Conservation (phyloP, 176 grass and related monocot species). For the Ampelocalamus luodianensis region DNA sequence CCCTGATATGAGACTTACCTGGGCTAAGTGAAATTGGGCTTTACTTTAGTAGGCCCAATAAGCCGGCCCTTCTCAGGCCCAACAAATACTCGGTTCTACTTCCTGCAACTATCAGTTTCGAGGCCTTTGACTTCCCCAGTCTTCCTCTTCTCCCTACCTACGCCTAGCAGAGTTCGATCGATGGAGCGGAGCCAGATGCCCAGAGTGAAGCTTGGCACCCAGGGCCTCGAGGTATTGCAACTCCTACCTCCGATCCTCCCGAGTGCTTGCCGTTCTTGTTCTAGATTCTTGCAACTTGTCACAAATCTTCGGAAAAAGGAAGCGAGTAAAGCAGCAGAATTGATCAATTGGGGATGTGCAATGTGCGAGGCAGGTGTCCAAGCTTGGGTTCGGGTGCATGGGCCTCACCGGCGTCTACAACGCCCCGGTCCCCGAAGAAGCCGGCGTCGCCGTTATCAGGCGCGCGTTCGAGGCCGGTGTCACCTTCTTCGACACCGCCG, state of each 20-base stretch:
- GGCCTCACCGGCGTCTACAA: slow-evolving; percentile 75
- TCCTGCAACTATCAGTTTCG: too few relatives aligned
- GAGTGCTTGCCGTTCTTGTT: not conserved
- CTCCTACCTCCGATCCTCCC: not conserved
- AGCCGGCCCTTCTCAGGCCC: too few relatives aligned
- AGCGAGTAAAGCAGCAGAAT: not conserved
- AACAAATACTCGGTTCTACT: not conserved
- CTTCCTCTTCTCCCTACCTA: not conserved
- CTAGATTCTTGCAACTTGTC: not conserved
- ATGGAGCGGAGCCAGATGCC: slow-evolving; percentile 52
- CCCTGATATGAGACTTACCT: too few relatives aligned
- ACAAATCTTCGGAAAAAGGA: not conserved
- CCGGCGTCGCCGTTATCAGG: slow-evolving; percentile 50
- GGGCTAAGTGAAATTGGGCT: too few relatives aligned
- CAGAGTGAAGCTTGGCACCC: slow-evolving; percentile 59
- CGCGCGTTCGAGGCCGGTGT: slow-evolving; percentile 66
- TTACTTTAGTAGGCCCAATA: too few relatives aligned
- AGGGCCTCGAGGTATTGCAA: slow-evolving; percentile 63
- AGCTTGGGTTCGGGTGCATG: slow-evolving; percentile 85
- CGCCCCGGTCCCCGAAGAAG: slow-evolving; percentile 57
- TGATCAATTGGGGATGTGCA: slow-evolving; percentile 1
- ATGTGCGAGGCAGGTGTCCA: slow-evolving; percentile 65
- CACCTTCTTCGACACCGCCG: slow-evolving; percentile 65
- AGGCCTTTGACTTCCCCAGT: not conserved
- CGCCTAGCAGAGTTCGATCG: slow-evolving; percentile 7